Evolutionary conservation across 495 filamentous ascomycete genomes (phyloP).

Genomic region (Aspergillus egyptiacus): DNA sequence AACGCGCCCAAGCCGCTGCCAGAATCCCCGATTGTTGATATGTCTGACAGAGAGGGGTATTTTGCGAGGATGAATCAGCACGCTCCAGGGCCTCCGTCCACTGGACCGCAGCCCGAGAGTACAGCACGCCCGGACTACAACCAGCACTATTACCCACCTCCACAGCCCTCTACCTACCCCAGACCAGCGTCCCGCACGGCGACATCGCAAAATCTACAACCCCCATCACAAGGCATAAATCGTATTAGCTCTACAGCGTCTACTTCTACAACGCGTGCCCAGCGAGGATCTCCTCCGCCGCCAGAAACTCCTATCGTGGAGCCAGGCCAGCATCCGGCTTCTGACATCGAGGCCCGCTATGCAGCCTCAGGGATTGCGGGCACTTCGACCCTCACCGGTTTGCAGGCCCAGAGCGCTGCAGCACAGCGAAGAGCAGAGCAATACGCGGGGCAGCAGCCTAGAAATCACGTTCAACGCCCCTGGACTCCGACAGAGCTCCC

Average conservation of each 20-base stretch:
- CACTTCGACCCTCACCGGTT: constrained; percentile 66
- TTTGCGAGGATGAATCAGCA: constrained; percentile 43
- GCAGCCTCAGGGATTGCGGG: constrained; percentile 85
- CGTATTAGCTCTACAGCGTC: constrained; percentile 83
- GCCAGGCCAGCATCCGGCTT: constrained; percentile 59
- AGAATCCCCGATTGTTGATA: constrained; percentile 65
- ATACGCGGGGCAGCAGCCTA: constrained; percentile 54
- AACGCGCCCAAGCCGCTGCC: constrained; percentile 67
- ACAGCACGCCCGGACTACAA: constrained; percentile 51
- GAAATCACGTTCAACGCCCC: constrained; percentile 54
- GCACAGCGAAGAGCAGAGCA: constrained; percentile 70
- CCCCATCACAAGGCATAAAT: constrained; percentile 55
- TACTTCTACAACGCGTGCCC: constrained; percentile 85
- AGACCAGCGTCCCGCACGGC: constrained; percentile 22
- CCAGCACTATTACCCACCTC: constrained; percentile 65
- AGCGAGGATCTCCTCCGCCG: constrained; percentile 88
- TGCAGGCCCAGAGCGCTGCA: constrained; percentile 79
- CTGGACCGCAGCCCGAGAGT: constrained; percentile 14
- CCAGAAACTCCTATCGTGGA: constrained; percentile 89
- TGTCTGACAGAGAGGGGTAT: constrained; percentile 63
- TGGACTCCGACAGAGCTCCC: constrained; percentile 97
- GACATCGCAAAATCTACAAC: constrained; percentile 28
- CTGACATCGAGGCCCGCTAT: constrained; percentile 83
- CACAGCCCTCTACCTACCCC: constrained; percentile 29
- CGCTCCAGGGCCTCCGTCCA: constrained; percentile 11